Evolutionary conservation across 2,329 filamentous ascomycete species (phyloP).

Genomic region (Apiospora phragmitis): DNA sequence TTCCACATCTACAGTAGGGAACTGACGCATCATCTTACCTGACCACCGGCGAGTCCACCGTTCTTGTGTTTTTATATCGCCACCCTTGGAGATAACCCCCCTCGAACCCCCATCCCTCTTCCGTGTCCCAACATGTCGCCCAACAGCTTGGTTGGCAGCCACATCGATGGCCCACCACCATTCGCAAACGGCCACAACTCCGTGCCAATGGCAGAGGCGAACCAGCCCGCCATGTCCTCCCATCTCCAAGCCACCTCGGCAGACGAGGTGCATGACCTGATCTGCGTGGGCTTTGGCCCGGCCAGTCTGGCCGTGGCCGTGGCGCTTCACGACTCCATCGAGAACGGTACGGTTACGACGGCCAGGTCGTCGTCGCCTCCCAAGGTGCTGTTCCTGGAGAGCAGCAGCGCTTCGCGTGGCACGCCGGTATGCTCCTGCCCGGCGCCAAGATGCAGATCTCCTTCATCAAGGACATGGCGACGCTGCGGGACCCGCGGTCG

Average conservation of each 20-base stretch:
- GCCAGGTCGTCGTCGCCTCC: conserved; percentile 51
- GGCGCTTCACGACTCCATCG: conserved; percentile 79
- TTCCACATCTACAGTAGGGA: background rate
- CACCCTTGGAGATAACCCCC: background rate
- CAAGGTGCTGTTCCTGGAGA: conserved; percentile 85
- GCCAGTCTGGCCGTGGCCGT: conserved; percentile 88
- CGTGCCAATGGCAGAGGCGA: conserved; percentile 8
- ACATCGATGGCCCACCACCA: conserved; percentile 22
- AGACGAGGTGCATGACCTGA: conserved; percentile 74
- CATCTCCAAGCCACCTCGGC: conserved; percentile 53
- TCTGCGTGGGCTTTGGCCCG: conserved; percentile 92
- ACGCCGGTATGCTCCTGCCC: conserved; percentile 91
- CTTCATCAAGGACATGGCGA: conserved; percentile 94
- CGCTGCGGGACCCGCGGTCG: conserved; percentile 81
- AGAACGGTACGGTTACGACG: conserved; percentile 46
- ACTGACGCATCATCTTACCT: background rate
- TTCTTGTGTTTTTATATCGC: background rate
- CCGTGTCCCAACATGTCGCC: conserved; percentile 25
- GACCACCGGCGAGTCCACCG: background rate
- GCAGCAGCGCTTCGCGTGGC: conserved; percentile 84
- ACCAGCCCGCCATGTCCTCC: conserved; percentile 30
- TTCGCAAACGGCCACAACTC: background rate
- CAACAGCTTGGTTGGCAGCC: conserved; percentile 29
- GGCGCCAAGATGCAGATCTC: conserved; percentile 97
- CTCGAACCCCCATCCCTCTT: background rate